Conservation (phyloP, 805 yeast species). For the Clavispora fructus region DNA sequence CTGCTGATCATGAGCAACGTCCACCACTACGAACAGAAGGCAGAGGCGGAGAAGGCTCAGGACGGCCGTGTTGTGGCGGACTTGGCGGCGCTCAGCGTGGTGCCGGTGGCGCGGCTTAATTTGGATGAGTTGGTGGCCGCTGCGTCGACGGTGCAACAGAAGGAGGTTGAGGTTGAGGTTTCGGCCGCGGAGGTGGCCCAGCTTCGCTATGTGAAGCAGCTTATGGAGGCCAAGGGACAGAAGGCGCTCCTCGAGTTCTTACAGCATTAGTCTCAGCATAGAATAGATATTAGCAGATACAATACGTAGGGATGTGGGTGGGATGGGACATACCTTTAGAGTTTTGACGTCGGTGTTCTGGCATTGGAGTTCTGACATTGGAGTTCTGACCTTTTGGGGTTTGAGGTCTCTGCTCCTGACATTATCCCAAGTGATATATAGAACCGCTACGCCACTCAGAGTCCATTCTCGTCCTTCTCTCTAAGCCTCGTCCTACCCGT, state of each 20-base stretch:
- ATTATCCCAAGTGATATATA: too few relatives aligned
- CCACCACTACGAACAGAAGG: slow-evolving; percentile 20
- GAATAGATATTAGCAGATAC: not conserved
- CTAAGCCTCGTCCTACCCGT: not conserved
- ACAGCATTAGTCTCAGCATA: slow-evolving; percentile 10
- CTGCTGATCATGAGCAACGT: slow-evolving; percentile 18
- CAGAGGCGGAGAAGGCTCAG: slow-evolving; percentile 7
- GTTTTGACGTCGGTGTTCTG: too few relatives aligned
- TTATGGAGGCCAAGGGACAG: slow-evolving; percentile 67
- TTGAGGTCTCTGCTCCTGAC: too few relatives aligned
- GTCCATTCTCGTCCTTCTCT: too few relatives aligned
- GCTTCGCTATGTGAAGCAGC: slow-evolving; percentile 48
- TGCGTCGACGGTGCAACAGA: slow-evolving; percentile 21
- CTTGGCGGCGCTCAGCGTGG: not conserved
- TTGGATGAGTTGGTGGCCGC: slow-evolving; percentile 44
- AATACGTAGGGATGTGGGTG: too few relatives aligned
- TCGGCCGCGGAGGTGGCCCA: slow-evolving; percentile 40
- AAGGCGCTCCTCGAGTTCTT: slow-evolving; percentile 60
- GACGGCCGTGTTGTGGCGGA: slow-evolving; percentile 7
- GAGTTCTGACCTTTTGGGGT: too few relatives aligned
- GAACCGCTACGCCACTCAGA: too few relatives aligned
- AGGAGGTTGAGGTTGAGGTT: slow-evolving; percentile 12
- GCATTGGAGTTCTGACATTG: too few relatives aligned
- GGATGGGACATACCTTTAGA: too few relatives aligned
- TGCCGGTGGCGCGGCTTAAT: slow-evolving; percentile 23